Conservation (phyloP, 1,284 basidiomycete genomes). For the Bjerkandera adusta region DNA sequence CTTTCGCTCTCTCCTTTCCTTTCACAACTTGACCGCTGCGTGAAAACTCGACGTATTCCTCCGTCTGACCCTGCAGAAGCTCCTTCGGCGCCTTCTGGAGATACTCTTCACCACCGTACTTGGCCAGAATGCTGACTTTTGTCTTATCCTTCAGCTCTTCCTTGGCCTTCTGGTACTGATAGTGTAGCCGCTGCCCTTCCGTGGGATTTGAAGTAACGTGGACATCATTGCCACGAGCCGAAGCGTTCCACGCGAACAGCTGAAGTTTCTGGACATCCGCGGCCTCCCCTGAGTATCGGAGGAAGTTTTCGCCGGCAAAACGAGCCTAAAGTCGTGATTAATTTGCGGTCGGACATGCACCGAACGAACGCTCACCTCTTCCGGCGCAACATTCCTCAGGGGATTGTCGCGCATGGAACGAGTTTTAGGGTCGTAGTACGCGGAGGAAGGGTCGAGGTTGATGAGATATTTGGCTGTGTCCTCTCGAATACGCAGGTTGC, state of each 20-base stretch:
- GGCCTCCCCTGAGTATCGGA: slow-evolving; percentile 89
- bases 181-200: slow-evolving; percentile 88
- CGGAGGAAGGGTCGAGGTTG: slow-evolving; percentile 93
- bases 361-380: slow-evolving; percentile 64
- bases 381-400: slow-evolving; percentile 67
- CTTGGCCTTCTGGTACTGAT: slow-evolving; percentile 91
- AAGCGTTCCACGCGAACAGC: slow-evolving; percentile 97
- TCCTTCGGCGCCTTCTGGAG: slow-evolving; percentile 87
- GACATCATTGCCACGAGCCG: slow-evolving; percentile 89
- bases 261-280: slow-evolving; percentile 89
- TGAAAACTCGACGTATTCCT: slow-evolving; percentile 98
- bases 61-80: slow-evolving; percentile 90
- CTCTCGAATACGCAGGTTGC: slow-evolving; percentile 97
- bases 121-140: slow-evolving; percentile 84
- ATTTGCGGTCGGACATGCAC: slow-evolving; percentile 1
- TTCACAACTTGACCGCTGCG: slow-evolving; percentile 88
- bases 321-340: slow-evolving; percentile 53
- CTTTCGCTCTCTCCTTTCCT: slow-evolving; percentile 86
- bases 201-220: slow-evolving; percentile 97
- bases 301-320: slow-evolving; percentile 97
- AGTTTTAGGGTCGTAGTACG: slow-evolving; percentile 99
- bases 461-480: slow-evolving; percentile 99
- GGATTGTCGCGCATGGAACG: slow-evolving; percentile 99
- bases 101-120: slow-evolving; percentile 95
- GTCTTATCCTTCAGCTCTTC: slow-evolving; percentile 86